These are phyloP conservation scores for Tympanopsis confertula DNA, from an alignment of 2,329 filamentous ascomycete species.

Conservation along the genomic window DNA sequence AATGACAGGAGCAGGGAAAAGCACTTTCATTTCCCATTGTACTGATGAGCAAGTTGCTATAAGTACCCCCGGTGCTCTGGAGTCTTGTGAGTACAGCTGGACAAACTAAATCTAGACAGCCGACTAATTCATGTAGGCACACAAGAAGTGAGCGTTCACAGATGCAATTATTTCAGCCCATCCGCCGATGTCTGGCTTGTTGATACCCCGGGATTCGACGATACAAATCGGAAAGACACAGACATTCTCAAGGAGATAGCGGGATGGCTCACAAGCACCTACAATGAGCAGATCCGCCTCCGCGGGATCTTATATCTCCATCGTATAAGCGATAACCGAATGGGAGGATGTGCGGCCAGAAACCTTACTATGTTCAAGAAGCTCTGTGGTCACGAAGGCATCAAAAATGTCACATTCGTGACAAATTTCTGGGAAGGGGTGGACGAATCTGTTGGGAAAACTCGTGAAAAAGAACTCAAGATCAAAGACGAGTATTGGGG, in stretches of 20 bases:
- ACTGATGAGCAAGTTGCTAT: constrained; percentile 6
- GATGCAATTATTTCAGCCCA: too few species aligned
- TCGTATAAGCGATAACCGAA: constrained; percentile 26
- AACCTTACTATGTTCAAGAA: constrained; percentile 31
- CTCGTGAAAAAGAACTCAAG: constrained; percentile 14
- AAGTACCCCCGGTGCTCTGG: constrained; percentile 12
- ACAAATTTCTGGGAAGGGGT: constrained; percentile 28
- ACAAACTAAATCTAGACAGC: too few species aligned
- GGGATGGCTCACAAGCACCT: constrained; percentile 14
- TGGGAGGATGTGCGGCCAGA: constrained; percentile 22
- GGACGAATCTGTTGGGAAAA: constrained; percentile 6
- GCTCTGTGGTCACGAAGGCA: constrained; percentile 25
- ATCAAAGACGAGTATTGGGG: constrained; percentile 4
- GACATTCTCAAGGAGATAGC: constrained; percentile 25
- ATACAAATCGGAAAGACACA: constrained; percentile 22
- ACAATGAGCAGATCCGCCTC: constrained; percentile 12
- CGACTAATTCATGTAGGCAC: too few species aligned
- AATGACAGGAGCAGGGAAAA: constrained; percentile 17
- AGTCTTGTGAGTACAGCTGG: constrained; percentile 7
- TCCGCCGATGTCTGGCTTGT: constrained; percentile 20
- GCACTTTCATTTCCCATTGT: constrained; percentile 14
- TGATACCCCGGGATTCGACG: constrained; percentile 31
- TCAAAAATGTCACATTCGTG: constrained; percentile 25
- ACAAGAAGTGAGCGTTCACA: too few species aligned
- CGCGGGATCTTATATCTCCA: constrained; percentile 32